phyloP scores from a whole-genome alignment of 192 early-diverging fungal genomes.

The Chytriomyces sp. region DNA sequence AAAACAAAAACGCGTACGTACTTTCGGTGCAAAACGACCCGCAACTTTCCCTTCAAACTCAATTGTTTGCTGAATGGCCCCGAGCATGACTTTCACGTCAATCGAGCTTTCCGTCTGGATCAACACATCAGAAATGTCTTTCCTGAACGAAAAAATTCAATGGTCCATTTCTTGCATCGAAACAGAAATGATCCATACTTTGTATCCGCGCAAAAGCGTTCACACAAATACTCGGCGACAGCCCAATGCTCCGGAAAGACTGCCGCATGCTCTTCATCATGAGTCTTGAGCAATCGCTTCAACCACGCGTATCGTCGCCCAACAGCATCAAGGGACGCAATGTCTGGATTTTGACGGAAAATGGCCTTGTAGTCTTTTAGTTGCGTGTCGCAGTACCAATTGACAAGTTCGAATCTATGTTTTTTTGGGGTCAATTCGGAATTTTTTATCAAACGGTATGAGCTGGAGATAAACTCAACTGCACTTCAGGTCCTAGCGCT shows the following conservation, averaged over 20 bases:
- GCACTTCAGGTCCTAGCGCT: constrained; percentile 68
- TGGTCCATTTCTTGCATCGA: no score
- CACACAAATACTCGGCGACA: constrained; percentile 69
- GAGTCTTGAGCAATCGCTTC: constrained; percentile 84
- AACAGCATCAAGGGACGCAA: constrained; percentile 75
- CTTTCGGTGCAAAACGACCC: constrained; percentile 69
- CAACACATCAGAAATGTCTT: constrained; percentile 72
- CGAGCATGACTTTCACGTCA: constrained; percentile 74
- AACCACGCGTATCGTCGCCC: constrained; percentile 92
- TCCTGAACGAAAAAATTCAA: constrained; percentile 40
- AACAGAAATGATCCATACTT: constrained; percentile 52
- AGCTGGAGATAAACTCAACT: constrained; percentile 33
- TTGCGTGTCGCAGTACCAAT: constrained; percentile 83
- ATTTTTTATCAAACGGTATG: neutral
- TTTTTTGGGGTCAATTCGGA: constrained; percentile 37
- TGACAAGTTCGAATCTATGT: constrained; percentile 55
- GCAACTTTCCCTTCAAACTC: constrained; percentile 90
- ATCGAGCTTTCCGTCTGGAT: constrained; percentile 56
- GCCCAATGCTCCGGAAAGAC: constrained; percentile 86
- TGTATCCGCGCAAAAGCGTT: constrained; percentile 84
- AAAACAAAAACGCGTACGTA: constrained; percentile 9
- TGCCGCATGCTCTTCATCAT: constrained; percentile 83
- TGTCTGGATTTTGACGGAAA: constrained; percentile 71
- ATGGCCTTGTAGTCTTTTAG: constrained; percentile 82
- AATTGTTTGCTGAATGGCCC: constrained; percentile 79